A percentile compares a stretch with the other conserved stretches of the same genome.
phyloP scores from a whole-genome alignment of 352 stramenopile genomes.

The Globisporangium mamillatum region DNA sequence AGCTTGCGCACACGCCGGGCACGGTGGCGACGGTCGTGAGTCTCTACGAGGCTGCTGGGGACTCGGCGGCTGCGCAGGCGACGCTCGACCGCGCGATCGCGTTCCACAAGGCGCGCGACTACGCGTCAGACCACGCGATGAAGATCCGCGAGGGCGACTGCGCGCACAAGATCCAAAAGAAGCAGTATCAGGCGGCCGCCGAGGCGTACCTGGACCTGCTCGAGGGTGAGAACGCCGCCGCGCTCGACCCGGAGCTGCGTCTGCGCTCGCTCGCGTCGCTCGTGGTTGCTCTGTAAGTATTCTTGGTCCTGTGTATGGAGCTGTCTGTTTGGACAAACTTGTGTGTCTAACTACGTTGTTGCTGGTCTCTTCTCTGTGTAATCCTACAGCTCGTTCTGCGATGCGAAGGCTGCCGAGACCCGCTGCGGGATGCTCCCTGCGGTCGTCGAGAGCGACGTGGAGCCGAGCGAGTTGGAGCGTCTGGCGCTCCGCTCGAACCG shows the following conservation, averaged over 20 bases:
- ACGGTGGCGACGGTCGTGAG: conserved; percentile 79
- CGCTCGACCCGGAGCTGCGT: conserved; percentile 63
- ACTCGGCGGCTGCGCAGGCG: conserved; percentile 43
- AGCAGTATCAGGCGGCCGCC: conserved; percentile 65
- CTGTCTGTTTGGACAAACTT: neutral
- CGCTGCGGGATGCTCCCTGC: conserved; percentile 64
- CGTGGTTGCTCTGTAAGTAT: conserved; percentile 67
- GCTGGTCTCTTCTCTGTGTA: conserved; percentile 7
- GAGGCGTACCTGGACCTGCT: conserved; percentile 66
- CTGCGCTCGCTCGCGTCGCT: conserved; percentile 74
- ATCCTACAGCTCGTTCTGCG: conserved; percentile 60
- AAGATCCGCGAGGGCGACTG: conserved; percentile 80
- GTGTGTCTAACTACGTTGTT: neutral
- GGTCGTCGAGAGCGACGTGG: conserved; percentile 48
- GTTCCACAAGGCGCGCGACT: conserved; percentile 53
- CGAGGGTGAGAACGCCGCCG: conserved; percentile 55
- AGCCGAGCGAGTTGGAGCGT: conserved; percentile 66
- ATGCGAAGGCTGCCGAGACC: conserved; percentile 56
- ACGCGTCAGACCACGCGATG: conserved; percentile 53
- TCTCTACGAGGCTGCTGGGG: conserved; percentile 63
- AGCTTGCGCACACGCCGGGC: conserved; percentile 60
- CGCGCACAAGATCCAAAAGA: conserved; percentile 77
- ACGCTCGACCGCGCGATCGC: conserved; percentile 53
- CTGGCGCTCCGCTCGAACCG: conserved; percentile 56
- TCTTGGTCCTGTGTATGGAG: conserved; percentile 5